Conservation (phyloP, 371 early-diverging fungal genomes). For the Mortierella sp. region DNA sequence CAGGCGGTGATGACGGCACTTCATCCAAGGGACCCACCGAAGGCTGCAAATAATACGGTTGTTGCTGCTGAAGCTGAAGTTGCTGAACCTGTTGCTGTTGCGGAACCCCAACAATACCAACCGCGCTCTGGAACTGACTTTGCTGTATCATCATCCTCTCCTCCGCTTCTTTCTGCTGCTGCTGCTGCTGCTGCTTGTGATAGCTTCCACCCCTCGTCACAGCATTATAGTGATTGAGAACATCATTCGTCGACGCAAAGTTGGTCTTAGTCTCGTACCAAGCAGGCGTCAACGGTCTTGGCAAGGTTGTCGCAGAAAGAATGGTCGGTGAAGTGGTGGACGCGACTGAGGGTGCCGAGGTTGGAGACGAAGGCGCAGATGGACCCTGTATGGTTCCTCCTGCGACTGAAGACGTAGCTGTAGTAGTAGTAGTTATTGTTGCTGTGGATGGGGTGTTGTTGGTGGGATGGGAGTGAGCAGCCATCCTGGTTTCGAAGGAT, state of each 20-base stretch:
- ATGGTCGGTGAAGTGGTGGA: conserved; percentile 37
- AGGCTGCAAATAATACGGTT: conserved; percentile 9
- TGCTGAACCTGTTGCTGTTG: conserved; percentile 21
- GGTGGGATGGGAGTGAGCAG: conserved; percentile 11
- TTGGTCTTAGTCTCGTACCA: conserved; percentile 54
- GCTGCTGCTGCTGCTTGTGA: conserved; percentile 18
- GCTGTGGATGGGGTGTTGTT: background rate
- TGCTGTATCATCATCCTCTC: background rate
- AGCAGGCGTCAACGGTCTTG: conserved; percentile 49
- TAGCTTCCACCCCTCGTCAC: conserved; percentile 35
- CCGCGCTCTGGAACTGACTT: background rate
- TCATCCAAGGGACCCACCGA: conserved; percentile 33
- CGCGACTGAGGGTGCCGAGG: conserved; percentile 19
- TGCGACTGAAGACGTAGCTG: background rate
- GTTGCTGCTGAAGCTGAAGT: conserved; percentile 10
- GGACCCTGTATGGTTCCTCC: conserved; percentile 14
- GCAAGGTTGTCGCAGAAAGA: conserved; percentile 33
- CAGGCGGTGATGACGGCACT: background rate
- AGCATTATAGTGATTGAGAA: conserved; percentile 44
- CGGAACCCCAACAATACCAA: background rate
- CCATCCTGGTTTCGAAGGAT: conserved; percentile 28
- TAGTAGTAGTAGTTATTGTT: background rate
- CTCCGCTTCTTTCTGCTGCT: background rate
- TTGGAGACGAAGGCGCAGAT: conserved; percentile 24
- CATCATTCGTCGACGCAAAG: conserved; percentile 45